Base-by-base conservation (phyloP, 2,329 filamentous ascomycete genomes). In the Calonectria hongkongensis region DNA sequence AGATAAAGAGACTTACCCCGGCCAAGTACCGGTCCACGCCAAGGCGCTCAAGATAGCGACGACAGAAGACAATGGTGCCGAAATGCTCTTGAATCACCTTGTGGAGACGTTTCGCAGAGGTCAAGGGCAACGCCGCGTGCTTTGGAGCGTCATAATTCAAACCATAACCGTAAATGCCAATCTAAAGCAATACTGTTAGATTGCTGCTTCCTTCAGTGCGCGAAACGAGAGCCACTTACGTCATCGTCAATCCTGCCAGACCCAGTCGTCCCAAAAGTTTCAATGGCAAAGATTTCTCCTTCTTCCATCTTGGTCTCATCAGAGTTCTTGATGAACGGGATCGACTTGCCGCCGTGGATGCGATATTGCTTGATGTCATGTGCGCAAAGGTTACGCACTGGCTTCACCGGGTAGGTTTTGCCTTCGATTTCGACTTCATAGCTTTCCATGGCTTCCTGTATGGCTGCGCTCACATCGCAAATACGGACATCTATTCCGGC, bases 241-340 rank as follows among this genome's bases (percentile, higher is more conserved):
- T 97, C 94, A 79, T 98, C 95, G 76, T 90, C 87, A 51, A 96
- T 92, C 80, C 93, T 93, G 74, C 95, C 95, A 79, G 94, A 94
- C 72, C 95, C 96, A 15, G 95, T 98, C 81, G 92, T 96, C 43
- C 95, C 95, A 82, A 98, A 98, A 0, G 95, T 98, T 86, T 98
- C 95, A 77, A 98, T 97, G 73, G 95, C 95, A 83, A 96, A 98
- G 21, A 95, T 91, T 79, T 98, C 95, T 43, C 95, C 95, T 84
- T 98, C 95, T 85, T 98, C 95, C 95, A 98, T 98, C 88, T 97
- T 97, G 47, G 94, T 97, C 81, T 93, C 91, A 79, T 97, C 94
- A 63, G 88, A 89, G 71, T 92, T 92, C 87, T 96, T 97, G 77
- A 97, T 94, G 79, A 98, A 97, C 0, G 95, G 96, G 58, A 98